Percentiles rank a stretch among this genome's conserved stretches.
These are phyloP conservation scores for Tetrahymena borealis DNA, from an alignment of 73 alveolate species.

Conservation along the genomic window DNA sequence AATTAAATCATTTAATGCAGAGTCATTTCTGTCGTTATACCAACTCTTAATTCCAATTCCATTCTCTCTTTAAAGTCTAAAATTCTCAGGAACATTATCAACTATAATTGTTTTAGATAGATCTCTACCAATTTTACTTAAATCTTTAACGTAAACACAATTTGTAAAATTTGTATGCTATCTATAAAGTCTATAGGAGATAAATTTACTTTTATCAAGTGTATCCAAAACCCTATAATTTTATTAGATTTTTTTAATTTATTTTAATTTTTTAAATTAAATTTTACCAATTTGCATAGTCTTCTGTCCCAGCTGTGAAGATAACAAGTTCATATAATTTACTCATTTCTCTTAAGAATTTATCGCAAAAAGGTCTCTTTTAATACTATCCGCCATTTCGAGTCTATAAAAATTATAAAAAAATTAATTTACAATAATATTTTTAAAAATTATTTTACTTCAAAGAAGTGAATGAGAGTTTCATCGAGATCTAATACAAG, in stretches of 20 bases:
- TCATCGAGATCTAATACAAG: slow-evolving; percentile 94
- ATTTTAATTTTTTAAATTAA: not conserved
- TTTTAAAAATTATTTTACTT: slow-evolving; percentile 49
- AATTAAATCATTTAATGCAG: slow-evolving; percentile 43
- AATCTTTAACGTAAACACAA: slow-evolving; percentile 37
- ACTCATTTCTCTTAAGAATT: slow-evolving; percentile 86
- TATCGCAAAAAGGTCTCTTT: slow-evolving; percentile 86
- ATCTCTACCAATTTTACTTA: slow-evolving; percentile 22
- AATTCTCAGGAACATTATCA: slow-evolving; percentile 53
- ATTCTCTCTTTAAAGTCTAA: slow-evolving; percentile 51
- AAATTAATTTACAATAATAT: not conserved
- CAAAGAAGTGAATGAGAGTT: slow-evolving; percentile 92
- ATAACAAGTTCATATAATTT: slow-evolving; percentile 90
- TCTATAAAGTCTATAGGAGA: slow-evolving; percentile 65
- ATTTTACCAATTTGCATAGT: slow-evolving; percentile 77
- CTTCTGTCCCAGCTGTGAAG: slow-evolving; percentile 97
- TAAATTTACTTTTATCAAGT: slow-evolving; percentile 67
- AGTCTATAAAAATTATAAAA: not conserved
- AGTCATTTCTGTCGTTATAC: slow-evolving; percentile 51
- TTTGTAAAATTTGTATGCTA: slow-evolving; percentile 71
- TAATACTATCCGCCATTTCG: slow-evolving; percentile 74
- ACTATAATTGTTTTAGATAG: slow-evolving; percentile 43
- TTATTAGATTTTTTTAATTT: not conserved
- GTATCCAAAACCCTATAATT: slow-evolving; percentile 65
- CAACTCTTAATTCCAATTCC: slow-evolving; percentile 53